Evolutionary conservation across 768 basidiomycete genomes (phyloP).

Genomic region (Pisolithus orientalis): DNA sequence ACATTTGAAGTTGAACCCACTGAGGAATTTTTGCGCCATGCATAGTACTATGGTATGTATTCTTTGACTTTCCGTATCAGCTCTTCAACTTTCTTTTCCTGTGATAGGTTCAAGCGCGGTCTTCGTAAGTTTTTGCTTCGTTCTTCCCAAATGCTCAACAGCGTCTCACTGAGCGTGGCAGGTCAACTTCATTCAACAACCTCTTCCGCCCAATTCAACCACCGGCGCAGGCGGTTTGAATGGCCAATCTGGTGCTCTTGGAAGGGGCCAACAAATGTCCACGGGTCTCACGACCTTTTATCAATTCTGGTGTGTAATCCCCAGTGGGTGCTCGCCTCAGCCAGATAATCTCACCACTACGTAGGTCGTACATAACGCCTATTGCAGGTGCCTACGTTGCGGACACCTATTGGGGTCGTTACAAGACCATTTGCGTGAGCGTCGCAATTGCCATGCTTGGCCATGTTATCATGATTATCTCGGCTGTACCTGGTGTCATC

Average conservation of each 20-base stretch:
- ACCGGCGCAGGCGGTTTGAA: conserved; percentile 32
- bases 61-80: conserved; percentile 4
- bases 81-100: not conserved
- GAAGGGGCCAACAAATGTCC: conserved; percentile 49
- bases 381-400: conserved; percentile 68
- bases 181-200: conserved; percentile 74
- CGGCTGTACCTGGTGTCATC: too few relatives aligned
- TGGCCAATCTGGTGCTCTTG: conserved; percentile 65
- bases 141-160: not conserved
- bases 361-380: conserved; percentile 60
- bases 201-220: conserved; percentile 37
- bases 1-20: not conserved
- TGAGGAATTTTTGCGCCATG: not conserved
- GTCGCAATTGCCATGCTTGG: too few relatives aligned
- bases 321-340: too few relatives aligned
- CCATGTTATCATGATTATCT: too few relatives aligned
- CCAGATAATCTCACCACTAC: too few relatives aligned
- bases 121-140: conserved; percentile 24
- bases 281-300: too few relatives aligned
- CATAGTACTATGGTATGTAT: conserved; percentile 40
- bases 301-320: conserved; percentile 35
- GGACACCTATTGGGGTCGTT: conserved; percentile 36
- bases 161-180: conserved; percentile 14
- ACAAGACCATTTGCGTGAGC: too few relatives aligned
- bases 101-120: conserved; percentile 35